phyloP scores from a whole-genome alignment of 1,139 yeast species.

The Protomyces lactucae-debilis region DNA sequence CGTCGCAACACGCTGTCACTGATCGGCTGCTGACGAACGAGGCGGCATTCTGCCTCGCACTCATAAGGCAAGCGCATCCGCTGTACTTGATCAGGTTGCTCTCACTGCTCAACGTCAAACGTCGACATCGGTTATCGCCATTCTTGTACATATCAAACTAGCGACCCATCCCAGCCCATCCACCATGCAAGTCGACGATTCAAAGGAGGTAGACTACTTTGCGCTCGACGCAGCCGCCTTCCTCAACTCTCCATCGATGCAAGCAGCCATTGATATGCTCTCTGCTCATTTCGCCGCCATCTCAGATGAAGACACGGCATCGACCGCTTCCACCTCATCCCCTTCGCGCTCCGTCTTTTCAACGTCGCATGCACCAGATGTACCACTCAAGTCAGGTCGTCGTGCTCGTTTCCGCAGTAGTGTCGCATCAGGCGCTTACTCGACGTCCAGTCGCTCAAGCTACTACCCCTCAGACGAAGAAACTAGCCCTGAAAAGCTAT shows the following conservation, averaged over 20 bases:
- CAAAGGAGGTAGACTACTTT: neutral
- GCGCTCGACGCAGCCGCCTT: neutral
- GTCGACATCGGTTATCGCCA: too few relatives aligned
- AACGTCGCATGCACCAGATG: neutral
- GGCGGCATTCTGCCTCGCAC: neutral
- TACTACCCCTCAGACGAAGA: neutral
- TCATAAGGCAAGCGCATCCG: neutral
- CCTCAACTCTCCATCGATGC: neutral
- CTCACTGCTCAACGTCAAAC: neutral
- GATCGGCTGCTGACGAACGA: too few relatives aligned
- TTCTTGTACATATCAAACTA: too few relatives aligned
- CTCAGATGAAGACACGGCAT: neutral
- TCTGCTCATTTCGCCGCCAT: neutral
- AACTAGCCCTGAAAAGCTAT: neutral
- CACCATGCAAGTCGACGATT: neutral
- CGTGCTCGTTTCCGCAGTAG: neutral
- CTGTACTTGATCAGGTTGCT: neutral
- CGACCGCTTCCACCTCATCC: neutral
- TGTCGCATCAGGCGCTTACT: neutral
- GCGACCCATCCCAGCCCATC: too few relatives aligned
- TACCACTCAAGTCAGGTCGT: neutral
- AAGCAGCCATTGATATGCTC: neutral
- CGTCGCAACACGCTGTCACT: too few relatives aligned
- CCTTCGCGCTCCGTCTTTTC: neutral
- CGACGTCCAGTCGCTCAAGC: neutral